These are phyloP conservation scores for Grosmannia clavigera DNA, from an alignment of 2,329 filamentous ascomycete genomes.

Conservation along the genomic window DNA sequence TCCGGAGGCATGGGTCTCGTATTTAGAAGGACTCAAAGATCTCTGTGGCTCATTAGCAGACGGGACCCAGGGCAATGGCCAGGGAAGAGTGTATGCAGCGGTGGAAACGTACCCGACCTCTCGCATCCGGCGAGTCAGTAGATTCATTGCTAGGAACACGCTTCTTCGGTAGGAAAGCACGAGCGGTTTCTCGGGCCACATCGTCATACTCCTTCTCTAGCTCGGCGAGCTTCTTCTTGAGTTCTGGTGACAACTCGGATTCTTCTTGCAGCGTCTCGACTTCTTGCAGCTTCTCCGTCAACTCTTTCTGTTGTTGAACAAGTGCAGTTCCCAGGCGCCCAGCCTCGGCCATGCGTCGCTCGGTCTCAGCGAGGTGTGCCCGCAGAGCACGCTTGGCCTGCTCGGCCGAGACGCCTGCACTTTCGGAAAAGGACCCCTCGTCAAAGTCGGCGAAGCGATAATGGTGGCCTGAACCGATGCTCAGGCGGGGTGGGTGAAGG, in stretches of 20 bases:
- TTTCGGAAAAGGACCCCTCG: conserved; percentile 63
- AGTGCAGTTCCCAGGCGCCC: conserved; percentile 80
- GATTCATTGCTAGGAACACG: conserved; percentile 60
- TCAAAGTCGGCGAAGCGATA: conserved; percentile 76
- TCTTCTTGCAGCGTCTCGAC: conserved; percentile 68
- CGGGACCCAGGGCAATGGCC: neutral
- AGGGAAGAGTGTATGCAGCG: neutral
- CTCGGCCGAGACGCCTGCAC: conserved; percentile 64
- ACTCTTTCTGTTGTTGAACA: conserved; percentile 72
- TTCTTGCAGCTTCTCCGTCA: conserved; percentile 71
- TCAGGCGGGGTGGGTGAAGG: conserved; percentile 8
- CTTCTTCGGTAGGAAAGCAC: conserved; percentile 78
- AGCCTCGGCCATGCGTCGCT: conserved; percentile 80
- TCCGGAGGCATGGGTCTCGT: conserved; percentile 70
- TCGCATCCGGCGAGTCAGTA: conserved; percentile 38
- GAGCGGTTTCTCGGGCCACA: conserved; percentile 76
- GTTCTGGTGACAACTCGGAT: conserved; percentile 66
- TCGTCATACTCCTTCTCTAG: conserved; percentile 94
- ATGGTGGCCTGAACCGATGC: conserved; percentile 32
- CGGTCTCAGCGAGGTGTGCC: conserved; percentile 84
- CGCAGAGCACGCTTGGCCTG: conserved; percentile 83
- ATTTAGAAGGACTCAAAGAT: conserved; percentile 61
- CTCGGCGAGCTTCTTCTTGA: conserved; percentile 71
- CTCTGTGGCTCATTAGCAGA: conserved; percentile 31
- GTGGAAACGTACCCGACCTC: conserved; percentile 35